A percentile compares a stretch with the other conserved stretches of the same genome.
Evolutionary conservation across 352 stramenopile genomes (phyloP).

Genomic region (Elongisporangium senticosum): DNA sequence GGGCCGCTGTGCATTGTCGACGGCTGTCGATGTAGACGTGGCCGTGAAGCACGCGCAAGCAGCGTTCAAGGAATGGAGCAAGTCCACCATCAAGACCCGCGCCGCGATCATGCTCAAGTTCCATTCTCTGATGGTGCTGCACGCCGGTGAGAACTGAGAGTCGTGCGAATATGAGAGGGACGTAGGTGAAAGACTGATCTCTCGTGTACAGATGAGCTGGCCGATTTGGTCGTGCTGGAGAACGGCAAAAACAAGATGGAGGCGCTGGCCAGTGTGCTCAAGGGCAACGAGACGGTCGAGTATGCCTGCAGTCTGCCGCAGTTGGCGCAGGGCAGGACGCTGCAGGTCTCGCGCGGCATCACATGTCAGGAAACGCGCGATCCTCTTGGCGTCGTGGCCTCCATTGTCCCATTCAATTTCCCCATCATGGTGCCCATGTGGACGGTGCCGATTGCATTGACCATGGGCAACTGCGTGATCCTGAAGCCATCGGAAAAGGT

Average conservation of each 20-base stretch:
- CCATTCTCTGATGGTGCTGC: constrained; percentile 87
- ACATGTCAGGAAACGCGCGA: constrained; percentile 92
- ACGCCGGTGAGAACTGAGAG: constrained; percentile 49
- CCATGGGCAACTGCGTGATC: constrained; percentile 95
- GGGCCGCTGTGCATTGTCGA: constrained; percentile 79
- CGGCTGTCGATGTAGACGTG: constrained; percentile 69
- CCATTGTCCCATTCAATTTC: constrained; percentile 97
- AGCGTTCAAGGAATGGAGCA: constrained; percentile 89
- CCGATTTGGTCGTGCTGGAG: constrained; percentile 92
- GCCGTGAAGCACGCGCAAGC: constrained; percentile 74
- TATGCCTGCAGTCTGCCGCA: constrained; percentile 94
- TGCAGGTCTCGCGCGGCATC: constrained; percentile 87
- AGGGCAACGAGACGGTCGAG: constrained; percentile 98
- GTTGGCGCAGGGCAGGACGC: constrained; percentile 83
- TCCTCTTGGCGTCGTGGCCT: constrained; percentile 90
- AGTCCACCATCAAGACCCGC: constrained; percentile 92
- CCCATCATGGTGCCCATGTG: constrained; percentile 98
- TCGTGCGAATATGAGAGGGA: too few relatives aligned
- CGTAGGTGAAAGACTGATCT: too few relatives aligned
- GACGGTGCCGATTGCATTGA: constrained; percentile 96
- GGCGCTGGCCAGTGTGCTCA: constrained; percentile 94
- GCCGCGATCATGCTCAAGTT: constrained; percentile 96
- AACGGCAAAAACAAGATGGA: constrained; percentile 98
- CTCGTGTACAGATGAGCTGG: constrained; percentile 70
- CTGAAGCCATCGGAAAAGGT: constrained; percentile 98